Conservation (phyloP, 1,139 yeast genomes). For the Sugiyamaella sp. region DNA sequence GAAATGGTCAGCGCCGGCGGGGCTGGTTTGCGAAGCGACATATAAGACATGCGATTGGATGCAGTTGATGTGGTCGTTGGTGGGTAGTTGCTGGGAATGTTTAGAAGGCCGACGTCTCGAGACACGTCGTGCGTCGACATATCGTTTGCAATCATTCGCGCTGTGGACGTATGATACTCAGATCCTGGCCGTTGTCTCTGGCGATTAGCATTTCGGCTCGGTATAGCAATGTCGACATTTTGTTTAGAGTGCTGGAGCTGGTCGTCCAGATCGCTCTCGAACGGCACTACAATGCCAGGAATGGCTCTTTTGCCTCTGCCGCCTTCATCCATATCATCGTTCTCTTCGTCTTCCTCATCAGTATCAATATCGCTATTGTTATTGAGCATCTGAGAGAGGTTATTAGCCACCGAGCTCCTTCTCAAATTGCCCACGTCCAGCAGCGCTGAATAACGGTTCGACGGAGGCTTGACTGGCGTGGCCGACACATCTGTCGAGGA, state of each 20-base stretch:
- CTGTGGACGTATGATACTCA: too few species aligned
- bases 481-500: constrained; percentile 13
- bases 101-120: constrained; percentile 11
- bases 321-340: constrained; percentile 11
- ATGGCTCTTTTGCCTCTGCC: constrained; percentile 4
- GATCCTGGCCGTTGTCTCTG: background rate
- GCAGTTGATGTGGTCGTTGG: constrained; percentile 2
- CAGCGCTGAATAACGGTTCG: constrained; percentile 9
- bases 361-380: constrained; percentile 14
- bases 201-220: background rate
- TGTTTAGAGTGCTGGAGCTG: background rate
- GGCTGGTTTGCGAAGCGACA: constrained; percentile 12
- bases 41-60: constrained; percentile 10
- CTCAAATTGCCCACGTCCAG: constrained; percentile 18
- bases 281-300: constrained; percentile 21
- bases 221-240: too few species aligned
- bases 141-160: too few species aligned
- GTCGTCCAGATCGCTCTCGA: constrained; percentile 4
- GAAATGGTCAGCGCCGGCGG: constrained; percentile 9
- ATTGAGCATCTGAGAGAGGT: constrained; percentile 16
- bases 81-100: constrained; percentile 16
- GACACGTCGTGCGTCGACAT: background rate
- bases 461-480: constrained; percentile 3
- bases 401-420: constrained; percentile 21
- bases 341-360: constrained; percentile 12